Base-by-base conservation (phyloP, 331 rosid genomes). In the Acacia concinna region DNA sequence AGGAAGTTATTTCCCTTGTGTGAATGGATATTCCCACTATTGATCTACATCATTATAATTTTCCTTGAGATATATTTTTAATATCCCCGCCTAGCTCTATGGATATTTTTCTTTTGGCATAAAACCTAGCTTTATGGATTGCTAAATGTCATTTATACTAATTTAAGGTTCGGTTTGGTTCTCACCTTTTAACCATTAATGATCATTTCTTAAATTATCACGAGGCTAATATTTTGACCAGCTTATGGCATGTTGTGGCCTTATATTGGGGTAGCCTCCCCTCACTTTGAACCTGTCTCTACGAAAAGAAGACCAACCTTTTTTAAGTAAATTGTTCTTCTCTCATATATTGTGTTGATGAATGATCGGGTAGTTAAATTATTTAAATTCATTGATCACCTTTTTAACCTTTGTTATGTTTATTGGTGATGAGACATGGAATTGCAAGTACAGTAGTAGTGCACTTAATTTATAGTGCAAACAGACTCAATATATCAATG, bases 351-450 rank as follows among this genome's bases (percentile, higher is more conserved):
- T 52, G 6, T 20, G 18, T 27, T 2, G 32, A 38, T 18, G 57
- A 71, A 1, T 28, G 25, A 66, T 34, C n/a, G 34, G 15, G 1
- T 20, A 23, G 30, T 32, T 20, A 64, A 31, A 27, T 21, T 44
- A 31, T 46, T 63, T 47, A 11, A 44, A 28, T 38, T 11, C 15
- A 43, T n/a, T 54, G 20, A 10, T 41, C 14, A 6, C 18, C 27
- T 40, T 23, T 38, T 6, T 31, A 64, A 47, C 30, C 67, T 75
- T 60, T 75, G 71, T 51, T 13, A 68, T 57, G 74, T 49, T 35
- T 47, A 11, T 35, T 4, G 20, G 18, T 62, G 65, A 79, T 12
- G 20, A 21, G 43, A 10, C 43, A 13, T 37, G 44, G 57, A 28
- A 72, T 38, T 23, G 18, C 59, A 14, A 60, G 27, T 44, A 30